phyloP scores from a whole-genome alignment of 2,329 filamentous ascomycete species.

The Thelonectria rubi region DNA sequence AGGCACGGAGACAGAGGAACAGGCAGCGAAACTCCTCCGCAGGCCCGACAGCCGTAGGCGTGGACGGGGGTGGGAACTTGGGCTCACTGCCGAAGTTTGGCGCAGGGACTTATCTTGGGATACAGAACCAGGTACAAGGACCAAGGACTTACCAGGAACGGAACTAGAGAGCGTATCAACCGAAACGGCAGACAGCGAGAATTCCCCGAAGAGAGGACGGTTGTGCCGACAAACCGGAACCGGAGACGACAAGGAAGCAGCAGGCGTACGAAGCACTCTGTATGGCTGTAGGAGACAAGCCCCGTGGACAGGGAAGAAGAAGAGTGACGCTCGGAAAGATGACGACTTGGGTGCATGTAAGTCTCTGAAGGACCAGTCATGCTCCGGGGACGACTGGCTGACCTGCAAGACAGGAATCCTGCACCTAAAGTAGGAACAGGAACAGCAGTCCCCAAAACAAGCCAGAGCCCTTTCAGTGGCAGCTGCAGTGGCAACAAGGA shows the following conservation, averaged over 20 bases:
- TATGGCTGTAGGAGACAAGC: slow-evolving; percentile 23
- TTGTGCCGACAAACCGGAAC: slow-evolving; percentile 26
- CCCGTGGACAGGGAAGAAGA: slow-evolving; percentile 4
- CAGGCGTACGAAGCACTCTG: background rate
- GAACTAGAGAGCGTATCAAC: slow-evolving; percentile 18
- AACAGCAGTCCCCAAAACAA: slow-evolving; percentile 6
- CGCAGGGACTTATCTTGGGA: slow-evolving; percentile 30
- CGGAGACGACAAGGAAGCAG: slow-evolving; percentile 11
- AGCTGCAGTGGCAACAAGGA: slow-evolving; percentile 19
- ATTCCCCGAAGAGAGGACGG: slow-evolving; percentile 32
- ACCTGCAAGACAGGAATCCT: slow-evolving; percentile 26
- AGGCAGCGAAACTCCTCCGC: slow-evolving; percentile 35
- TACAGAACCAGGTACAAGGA: slow-evolving; percentile 29
- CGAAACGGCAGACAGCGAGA: slow-evolving; percentile 36
- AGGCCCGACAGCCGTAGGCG: slow-evolving; percentile 34
- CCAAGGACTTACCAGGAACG: slow-evolving; percentile 40
- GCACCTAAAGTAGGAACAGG: slow-evolving; percentile 18
- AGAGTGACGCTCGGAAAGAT: background rate
- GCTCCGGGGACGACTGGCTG: slow-evolving; percentile 27
- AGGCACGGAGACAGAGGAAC: slow-evolving; percentile 20
- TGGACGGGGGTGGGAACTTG: slow-evolving; percentile 16
- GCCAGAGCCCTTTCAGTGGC: background rate
- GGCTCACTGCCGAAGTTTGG: slow-evolving; percentile 36
- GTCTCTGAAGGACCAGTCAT: background rate
- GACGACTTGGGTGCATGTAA: background rate